These are phyloP conservation scores for Starmerella apis DNA, from an alignment of 805 yeast species.

Conservation along the genomic window DNA sequence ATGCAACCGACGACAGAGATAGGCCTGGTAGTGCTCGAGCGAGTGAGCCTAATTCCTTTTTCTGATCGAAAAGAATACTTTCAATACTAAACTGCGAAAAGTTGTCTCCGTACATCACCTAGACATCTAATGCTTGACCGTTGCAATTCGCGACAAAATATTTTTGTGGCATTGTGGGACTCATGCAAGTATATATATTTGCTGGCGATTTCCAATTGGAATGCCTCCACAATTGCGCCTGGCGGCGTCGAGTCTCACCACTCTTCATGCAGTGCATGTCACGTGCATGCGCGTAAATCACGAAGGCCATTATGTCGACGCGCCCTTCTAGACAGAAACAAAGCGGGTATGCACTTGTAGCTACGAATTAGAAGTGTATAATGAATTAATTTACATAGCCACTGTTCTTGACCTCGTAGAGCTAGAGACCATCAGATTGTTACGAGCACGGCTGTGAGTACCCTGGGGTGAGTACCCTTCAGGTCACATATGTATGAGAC, in stretches of 20 bases:
- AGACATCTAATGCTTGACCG: background rate
- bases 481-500: background rate
- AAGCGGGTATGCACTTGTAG: background rate
- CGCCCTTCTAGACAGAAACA: background rate
- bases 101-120: background rate
- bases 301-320: background rate
- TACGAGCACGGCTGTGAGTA: background rate
- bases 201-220: background rate
- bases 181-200: background rate
- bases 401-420: background rate
- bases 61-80: background rate
- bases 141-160: background rate
- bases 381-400: background rate
- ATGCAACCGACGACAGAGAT: background rate
- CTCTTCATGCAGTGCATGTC: background rate
- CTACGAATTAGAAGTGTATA: background rate
- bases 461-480: constrained; percentile 1
- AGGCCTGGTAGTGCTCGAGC: constrained; percentile 9
- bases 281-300: constrained; percentile 1
- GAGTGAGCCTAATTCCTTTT: background rate
- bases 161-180: constrained; percentile 3
- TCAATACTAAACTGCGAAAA: background rate
- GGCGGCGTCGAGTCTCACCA: constrained; percentile 10
- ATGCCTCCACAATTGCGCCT: constrained; percentile 3
- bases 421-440: background rate